These are phyloP conservation scores for Herpetomonas tarakana DNA, from an alignment of 208 protist genomes.

Conservation along the genomic window DNA sequence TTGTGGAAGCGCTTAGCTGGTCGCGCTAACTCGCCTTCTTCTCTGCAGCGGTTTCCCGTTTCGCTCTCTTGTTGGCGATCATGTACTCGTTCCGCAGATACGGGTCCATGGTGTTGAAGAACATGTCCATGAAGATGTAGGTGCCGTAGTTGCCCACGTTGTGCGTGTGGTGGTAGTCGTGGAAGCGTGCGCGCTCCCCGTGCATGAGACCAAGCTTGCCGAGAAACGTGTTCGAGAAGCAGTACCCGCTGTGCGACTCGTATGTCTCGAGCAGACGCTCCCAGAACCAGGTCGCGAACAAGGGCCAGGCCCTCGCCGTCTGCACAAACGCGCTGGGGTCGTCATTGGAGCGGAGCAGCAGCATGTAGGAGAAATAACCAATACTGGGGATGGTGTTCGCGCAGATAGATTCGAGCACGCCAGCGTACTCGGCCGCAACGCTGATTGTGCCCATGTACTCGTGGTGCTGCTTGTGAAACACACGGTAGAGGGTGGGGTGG, in stretches of 20 bases:
- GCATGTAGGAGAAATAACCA: constrained; percentile 31
- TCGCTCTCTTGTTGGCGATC: constrained; percentile 8
- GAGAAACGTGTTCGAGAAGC: constrained; percentile 40
- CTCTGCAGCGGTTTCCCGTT: background rate
- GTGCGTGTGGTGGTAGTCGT: constrained; percentile 71
- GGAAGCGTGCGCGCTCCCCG: constrained; percentile 50
- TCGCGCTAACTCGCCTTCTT: no score
- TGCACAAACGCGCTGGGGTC: constrained; percentile 4
- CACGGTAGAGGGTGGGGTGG: constrained; percentile 30
- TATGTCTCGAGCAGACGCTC: constrained; percentile 52
- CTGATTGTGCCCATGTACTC: constrained; percentile 60
- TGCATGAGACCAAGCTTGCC: constrained; percentile 43
- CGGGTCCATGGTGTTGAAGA: constrained; percentile 50
- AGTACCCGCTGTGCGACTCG: constrained; percentile 65
- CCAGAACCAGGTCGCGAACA: constrained; percentile 49
- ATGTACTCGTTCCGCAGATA: constrained; percentile 31
- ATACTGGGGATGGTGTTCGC: constrained; percentile 43
- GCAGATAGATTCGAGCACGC: constrained; percentile 36
- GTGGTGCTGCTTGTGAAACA: constrained; percentile 72
- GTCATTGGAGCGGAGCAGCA: constrained; percentile 26
- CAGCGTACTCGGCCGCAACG: constrained; percentile 59
- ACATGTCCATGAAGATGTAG: constrained; percentile 40
- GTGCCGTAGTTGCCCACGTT: constrained; percentile 59
- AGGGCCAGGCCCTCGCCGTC: constrained; percentile 32
- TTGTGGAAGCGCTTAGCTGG: no score